Evolutionary conservation across 345 rosid species (phyloP).

Genomic region (Eucalyptus curtisii): DNA sequence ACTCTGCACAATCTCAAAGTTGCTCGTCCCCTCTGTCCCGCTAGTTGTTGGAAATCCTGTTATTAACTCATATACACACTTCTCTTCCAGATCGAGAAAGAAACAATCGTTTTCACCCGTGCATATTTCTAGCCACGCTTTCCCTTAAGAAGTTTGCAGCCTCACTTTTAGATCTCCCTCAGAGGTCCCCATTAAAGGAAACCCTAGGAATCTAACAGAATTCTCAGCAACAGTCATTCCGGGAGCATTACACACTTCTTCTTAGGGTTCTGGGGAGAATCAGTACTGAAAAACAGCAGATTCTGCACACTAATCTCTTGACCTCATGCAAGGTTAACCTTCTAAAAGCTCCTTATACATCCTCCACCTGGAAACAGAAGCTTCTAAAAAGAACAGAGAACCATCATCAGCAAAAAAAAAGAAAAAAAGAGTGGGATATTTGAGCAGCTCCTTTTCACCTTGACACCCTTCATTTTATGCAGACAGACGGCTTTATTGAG

Average conservation of each 20-base stretch:
- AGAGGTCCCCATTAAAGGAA: not conserved
- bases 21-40: too few relatives aligned
- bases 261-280: not conserved
- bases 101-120: not conserved
- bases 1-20: not conserved
- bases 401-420: not conserved
- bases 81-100: not conserved
- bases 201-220: not conserved
- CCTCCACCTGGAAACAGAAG: not conserved
- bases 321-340: not conserved
- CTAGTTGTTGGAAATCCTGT: not conserved
- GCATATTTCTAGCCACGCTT: not conserved
- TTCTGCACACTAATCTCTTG: not conserved
- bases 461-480: not conserved
- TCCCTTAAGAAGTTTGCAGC: not conserved
- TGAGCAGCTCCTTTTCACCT: not conserved
- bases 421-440: not conserved
- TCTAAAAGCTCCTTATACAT: not conserved
- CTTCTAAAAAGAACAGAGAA: not conserved
- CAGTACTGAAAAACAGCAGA: not conserved
- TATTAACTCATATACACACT: not conserved
- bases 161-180: not conserved
- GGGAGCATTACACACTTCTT: not conserved
- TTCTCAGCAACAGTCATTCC: not conserved
- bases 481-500: not conserved